A percentile compares a stretch with the other conserved stretches of the same genome.
These are phyloP conservation scores for Aspergillus pseudoviridinutans DNA, from an alignment of 2,329 filamentous ascomycete species.

Conservation along the genomic window DNA sequence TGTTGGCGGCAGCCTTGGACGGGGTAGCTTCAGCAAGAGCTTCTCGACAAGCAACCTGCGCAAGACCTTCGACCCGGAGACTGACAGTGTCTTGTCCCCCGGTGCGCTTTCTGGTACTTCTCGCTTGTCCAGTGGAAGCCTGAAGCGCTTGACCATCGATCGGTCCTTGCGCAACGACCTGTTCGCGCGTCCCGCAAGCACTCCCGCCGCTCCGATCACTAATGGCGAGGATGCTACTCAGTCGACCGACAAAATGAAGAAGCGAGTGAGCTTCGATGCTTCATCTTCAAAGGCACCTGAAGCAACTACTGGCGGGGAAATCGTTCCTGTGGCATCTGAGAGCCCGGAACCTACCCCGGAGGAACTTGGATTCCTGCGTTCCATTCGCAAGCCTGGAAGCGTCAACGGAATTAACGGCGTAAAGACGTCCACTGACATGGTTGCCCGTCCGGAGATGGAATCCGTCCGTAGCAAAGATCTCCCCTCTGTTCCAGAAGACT, in stretches of 20 bases:
- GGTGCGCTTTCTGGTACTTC: constrained; percentile 73
- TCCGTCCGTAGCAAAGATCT: constrained; percentile 72
- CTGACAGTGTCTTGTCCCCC: constrained; percentile 77
- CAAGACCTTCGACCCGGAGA: constrained; percentile 71
- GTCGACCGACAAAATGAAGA: constrained; percentile 49
- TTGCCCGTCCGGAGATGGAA: constrained; percentile 59
- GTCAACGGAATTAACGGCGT: constrained; percentile 39
- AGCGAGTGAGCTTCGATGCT: constrained; percentile 89
- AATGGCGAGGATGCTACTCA: constrained; percentile 40
- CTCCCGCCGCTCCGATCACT: constrained; percentile 29
- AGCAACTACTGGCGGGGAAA: constrained; percentile 42
- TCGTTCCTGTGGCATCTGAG: constrained; percentile 50
- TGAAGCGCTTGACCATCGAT: constrained; percentile 93
- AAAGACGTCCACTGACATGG: constrained; percentile 29
- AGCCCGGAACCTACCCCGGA: constrained; percentile 54
- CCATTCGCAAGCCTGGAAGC: constrained; percentile 47
- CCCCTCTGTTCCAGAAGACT: constrained; percentile 67
- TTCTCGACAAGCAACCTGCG: constrained; percentile 83
- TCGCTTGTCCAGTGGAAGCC: constrained; percentile 63
- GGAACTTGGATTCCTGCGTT: constrained; percentile 58
- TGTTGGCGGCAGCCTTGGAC: constrained; percentile 55
- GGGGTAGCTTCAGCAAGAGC: constrained; percentile 72
- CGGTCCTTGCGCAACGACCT: constrained; percentile 69
- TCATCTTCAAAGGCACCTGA: constrained; percentile 44
- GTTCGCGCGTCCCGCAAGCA: constrained; percentile 44